Evolutionary conservation across 116 monocot genomes (phyloP).

Genomic region (Phalaenopsis hybrid): DNA sequence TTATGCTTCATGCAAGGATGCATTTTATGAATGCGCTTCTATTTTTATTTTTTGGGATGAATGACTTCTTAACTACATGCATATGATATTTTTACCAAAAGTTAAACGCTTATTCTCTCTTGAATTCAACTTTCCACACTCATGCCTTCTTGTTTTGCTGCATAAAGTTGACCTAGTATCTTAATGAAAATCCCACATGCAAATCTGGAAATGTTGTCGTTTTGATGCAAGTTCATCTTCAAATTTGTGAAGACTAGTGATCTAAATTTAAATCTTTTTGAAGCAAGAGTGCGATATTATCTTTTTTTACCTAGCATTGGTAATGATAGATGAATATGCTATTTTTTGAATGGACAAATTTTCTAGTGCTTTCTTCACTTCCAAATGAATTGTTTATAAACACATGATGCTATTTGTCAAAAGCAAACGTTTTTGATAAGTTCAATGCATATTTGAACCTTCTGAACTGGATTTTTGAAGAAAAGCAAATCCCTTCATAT

Average conservation of each 20-base stretch:
- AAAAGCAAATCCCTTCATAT: not conserved
- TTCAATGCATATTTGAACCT: not conserved
- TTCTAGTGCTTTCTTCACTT: not conserved
- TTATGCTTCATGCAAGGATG: slow-evolving; percentile 1
- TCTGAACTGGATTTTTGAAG: not conserved
- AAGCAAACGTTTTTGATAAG: not conserved
- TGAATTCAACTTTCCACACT: not conserved
- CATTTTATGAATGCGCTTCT: not conserved
- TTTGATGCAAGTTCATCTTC: not conserved
- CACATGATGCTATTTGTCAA: not conserved
- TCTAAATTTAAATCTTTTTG: not conserved
- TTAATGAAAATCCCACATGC: not conserved
- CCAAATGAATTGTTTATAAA: not conserved
- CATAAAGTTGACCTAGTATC: not conserved
- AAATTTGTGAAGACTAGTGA: not conserved
- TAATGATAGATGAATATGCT: not conserved
- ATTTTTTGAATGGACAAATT: not conserved
- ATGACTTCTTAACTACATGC: not conserved
- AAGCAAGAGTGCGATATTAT: not conserved
- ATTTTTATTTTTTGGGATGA: not conserved
- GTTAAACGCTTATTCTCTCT: not conserved
- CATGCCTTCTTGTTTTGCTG: not conserved
- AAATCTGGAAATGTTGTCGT: not conserved
- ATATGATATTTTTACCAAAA: not conserved
- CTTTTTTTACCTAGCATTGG: not conserved